A percentile compares a stretch with the other conserved stretches of the same genome.
These are phyloP conservation scores for Apiosordaria backusii DNA, from an alignment of 495 filamentous ascomycete genomes.

Conservation along the genomic window DNA sequence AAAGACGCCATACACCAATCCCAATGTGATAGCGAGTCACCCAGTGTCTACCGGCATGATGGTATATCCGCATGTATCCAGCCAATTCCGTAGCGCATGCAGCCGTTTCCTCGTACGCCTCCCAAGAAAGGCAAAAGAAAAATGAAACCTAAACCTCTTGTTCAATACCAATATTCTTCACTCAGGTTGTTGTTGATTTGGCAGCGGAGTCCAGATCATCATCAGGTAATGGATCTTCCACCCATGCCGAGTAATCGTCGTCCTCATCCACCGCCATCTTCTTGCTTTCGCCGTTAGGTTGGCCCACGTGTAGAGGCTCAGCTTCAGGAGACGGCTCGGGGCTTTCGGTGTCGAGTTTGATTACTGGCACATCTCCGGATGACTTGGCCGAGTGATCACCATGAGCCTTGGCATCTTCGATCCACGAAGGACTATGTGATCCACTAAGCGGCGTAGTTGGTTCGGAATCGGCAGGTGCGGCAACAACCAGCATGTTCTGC, in stretches of 20 bases:
- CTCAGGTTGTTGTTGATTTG: background rate
- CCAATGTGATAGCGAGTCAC: background rate
- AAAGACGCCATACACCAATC: background rate
- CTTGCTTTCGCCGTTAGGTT: background rate
- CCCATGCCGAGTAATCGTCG: slow-evolving; percentile 37
- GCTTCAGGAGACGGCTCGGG: background rate
- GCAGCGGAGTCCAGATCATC: slow-evolving; percentile 15
- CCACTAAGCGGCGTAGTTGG: slow-evolving; percentile 48
- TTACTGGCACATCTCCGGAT: background rate
- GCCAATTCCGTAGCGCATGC: background rate
- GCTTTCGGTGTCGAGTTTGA: background rate
- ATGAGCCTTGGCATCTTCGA: slow-evolving; percentile 43
- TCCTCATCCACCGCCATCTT: slow-evolving; percentile 19
- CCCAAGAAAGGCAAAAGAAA: background rate
- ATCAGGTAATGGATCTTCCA: slow-evolving; percentile 24
- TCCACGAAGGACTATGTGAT: slow-evolving; percentile 33
- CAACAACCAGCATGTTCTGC: slow-evolving; percentile 56
- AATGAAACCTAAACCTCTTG: background rate
- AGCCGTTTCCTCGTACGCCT: background rate
- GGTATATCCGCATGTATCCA: slow-evolving; percentile 10
- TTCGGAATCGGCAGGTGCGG: slow-evolving; percentile 55
- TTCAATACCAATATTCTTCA: background rate
- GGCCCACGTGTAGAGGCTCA: background rate
- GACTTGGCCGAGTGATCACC: slow-evolving; percentile 17
- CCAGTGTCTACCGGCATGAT: background rate